Percentiles rank a stretch among this genome's conserved stretches.
Conservation (phyloP, 129 eudicot genomes). For the Escallonia rubra region DNA sequence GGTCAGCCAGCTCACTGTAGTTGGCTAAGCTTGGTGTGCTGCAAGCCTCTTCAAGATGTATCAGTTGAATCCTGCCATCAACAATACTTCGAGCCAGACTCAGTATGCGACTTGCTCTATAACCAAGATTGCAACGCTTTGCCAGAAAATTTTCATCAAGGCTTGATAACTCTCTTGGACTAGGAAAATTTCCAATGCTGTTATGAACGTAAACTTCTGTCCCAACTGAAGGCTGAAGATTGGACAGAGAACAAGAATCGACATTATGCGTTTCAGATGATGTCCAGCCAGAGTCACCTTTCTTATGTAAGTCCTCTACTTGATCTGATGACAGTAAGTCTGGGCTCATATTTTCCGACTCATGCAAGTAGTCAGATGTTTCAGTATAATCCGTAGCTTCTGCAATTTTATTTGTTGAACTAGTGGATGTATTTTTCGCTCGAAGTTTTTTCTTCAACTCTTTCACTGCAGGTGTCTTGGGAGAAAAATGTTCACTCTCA, state of each 20-base stretch:
- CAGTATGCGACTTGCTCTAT: conserved; percentile 79
- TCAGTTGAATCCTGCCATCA: conserved; percentile 59
- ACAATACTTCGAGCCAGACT: conserved; percentile 62
- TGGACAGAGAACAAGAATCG: conserved; percentile 3
- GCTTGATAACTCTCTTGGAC: conserved; percentile 59
- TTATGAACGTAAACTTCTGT: conserved; percentile 4
- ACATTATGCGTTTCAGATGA: conserved; percentile 1
- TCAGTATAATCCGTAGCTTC: too few relatives aligned
- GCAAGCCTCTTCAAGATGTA: conserved; percentile 51
- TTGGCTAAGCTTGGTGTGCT: conserved; percentile 42
- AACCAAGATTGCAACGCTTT: conserved; percentile 78
- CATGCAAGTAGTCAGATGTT: too few relatives aligned
- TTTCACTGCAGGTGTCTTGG: conserved; percentile 62
- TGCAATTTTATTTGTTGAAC: too few relatives aligned
- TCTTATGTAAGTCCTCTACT: conserved; percentile 4
- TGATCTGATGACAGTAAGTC: not conserved
- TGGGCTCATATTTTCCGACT: not conserved
- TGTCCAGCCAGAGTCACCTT: conserved; percentile 11
- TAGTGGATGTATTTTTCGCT: too few relatives aligned
- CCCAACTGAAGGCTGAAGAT: conserved; percentile 16
- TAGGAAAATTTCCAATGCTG: conserved; percentile 63
- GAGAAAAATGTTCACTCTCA: conserved; percentile 31
- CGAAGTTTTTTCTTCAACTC: conserved; percentile 33
- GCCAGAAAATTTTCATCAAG: conserved; percentile 56
- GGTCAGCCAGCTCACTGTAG: conserved; percentile 47